Base-by-base conservation (phyloP, 2,329 filamentous ascomycete genomes). In the Didymosphaeria variabile region DNA sequence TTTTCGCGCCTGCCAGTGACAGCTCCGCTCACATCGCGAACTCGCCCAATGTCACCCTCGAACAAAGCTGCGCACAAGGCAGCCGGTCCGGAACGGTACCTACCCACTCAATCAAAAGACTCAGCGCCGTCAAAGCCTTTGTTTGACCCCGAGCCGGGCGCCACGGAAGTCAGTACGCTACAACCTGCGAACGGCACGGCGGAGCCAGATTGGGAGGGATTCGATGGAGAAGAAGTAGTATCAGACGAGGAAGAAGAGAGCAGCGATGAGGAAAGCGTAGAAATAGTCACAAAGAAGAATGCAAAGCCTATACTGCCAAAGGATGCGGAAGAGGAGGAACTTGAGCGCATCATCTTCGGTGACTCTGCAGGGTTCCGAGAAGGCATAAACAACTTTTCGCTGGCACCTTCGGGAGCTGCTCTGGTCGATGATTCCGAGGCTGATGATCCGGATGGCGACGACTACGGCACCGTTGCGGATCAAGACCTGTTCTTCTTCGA, bases 341-440 rank as follows among this genome's bases (percentile, higher is more conserved):
- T 97, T 32, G 94, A 97, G 81, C 88, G 89, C 66, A 82, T 97
- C 64, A 91, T 99, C 3, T 91, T 99, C 64, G 95, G 95, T 58
- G 91, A 97, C 79, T 88, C 90, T 50, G 86, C 87, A n/a, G 91
- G 90, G 36, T 98, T 98, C 77, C 86, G 89, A 60, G 85, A 90
- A 59, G 90, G 90, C 45, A 81, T 98, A 55, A 91, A 90, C 81
- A 72, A 81, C 78, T 79, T 88, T 82, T 72, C 82, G 66, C 77
- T 82, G 58, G 79, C 77, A 13, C 72, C 76, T 57, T 78, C 79
- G 67, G 71, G 54, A 56, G 77, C 65, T 60, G 77, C 54, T 62
- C 64, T 66, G 54, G 67, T 58, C 44, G 67, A 67, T 3, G 38
- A 65, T 4, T 80, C 76, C 2, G 79, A 80, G 17, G 81, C 80